These are phyloP conservation scores for Globisporangium abappressorium DNA, from an alignment of 352 stramenopile genomes.

Conservation along the genomic window DNA sequence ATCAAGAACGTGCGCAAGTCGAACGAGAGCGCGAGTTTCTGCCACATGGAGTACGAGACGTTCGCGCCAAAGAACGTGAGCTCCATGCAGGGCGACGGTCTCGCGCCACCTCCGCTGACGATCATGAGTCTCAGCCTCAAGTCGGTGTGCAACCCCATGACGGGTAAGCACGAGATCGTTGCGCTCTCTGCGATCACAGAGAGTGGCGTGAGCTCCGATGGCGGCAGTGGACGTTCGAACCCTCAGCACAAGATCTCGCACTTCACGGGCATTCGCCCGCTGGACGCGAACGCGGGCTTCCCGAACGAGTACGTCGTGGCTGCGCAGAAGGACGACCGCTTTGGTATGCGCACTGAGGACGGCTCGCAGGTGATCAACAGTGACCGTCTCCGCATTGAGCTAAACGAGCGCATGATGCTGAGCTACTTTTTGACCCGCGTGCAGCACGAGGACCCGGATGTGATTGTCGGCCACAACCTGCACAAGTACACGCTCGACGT, in stretches of 20 bases:
- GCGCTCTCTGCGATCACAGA: constrained; percentile 79
- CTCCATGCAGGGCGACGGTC: constrained; percentile 58
- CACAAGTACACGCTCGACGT: constrained; percentile 98
- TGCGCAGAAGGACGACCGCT: constrained; percentile 60
- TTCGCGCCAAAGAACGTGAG: constrained; percentile 91
- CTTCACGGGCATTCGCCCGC: constrained; percentile 78
- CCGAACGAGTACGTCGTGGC: constrained; percentile 50
- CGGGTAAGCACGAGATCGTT: constrained; percentile 96
- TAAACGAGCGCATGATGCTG: constrained; percentile 84
- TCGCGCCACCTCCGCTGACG: constrained; percentile 90
- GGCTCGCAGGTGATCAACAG: constrained; percentile 32
- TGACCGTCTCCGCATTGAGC: constrained; percentile 64
- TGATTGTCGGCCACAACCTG: constrained; percentile 98
- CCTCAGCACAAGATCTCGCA: constrained; percentile 50
- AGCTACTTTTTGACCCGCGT: constrained; percentile 90
- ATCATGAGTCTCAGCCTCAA: constrained; percentile 97
- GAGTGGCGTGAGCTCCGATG: constrained; percentile 69
- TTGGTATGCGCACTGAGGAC: constrained; percentile 44
- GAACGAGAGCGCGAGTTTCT: constrained; percentile 85
- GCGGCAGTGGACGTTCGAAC: constrained; percentile 31
- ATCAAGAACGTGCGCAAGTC: constrained; percentile 87
- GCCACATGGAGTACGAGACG: constrained; percentile 92
- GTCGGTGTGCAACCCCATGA: constrained; percentile 96
- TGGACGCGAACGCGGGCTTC: constrained; percentile 64
- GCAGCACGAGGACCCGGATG: constrained; percentile 96